These are phyloP conservation scores for Boletellus deceptivus DNA, from an alignment of 1,284 basidiomycete genomes.

Conservation along the genomic window DNA sequence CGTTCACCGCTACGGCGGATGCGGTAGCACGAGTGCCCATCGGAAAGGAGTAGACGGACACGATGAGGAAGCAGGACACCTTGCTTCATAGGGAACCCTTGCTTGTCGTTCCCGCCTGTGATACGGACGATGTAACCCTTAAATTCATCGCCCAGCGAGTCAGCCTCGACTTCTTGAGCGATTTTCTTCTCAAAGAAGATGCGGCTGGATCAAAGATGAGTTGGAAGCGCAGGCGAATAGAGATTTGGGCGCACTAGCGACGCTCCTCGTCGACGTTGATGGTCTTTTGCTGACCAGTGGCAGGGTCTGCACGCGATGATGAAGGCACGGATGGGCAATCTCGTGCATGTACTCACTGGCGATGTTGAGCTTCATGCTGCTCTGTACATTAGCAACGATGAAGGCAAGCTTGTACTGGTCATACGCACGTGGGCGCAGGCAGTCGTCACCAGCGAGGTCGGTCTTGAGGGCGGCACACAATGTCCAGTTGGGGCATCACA, in stretches of 20 bases:
- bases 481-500: not conserved
- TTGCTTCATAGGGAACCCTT: slow-evolving; percentile 99
- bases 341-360: slow-evolving; percentile 64
- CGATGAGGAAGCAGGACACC: slow-evolving; percentile 95
- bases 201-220: slow-evolving; percentile 53
- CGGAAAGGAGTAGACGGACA: slow-evolving; percentile 90
- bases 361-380: slow-evolving; percentile 94
- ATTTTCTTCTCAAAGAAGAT: slow-evolving; percentile 97
- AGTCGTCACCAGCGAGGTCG: slow-evolving; percentile 38
- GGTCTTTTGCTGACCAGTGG: slow-evolving; percentile 96
- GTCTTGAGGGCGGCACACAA: slow-evolving; percentile 29
- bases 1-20: slow-evolving; percentile 91
- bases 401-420: not conserved
- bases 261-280: slow-evolving; percentile 94
- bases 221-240: not conserved
- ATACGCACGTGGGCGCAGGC: slow-evolving; percentile 23
- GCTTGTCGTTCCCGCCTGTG: slow-evolving; percentile 96
- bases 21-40: slow-evolving; percentile 98
- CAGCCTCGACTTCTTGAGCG: slow-evolving; percentile 90
- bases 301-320: slow-evolving; percentile 62
- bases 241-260: slow-evolving; percentile 59
- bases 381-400: slow-evolving; percentile 8
- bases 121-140: slow-evolving; percentile 97
- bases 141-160: slow-evolving; percentile 93
- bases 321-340: slow-evolving; percentile 8